Evolutionary conservation across 1,139 yeast genomes (phyloP).

Genomic region (Diutina pseudorugosa): DNA sequence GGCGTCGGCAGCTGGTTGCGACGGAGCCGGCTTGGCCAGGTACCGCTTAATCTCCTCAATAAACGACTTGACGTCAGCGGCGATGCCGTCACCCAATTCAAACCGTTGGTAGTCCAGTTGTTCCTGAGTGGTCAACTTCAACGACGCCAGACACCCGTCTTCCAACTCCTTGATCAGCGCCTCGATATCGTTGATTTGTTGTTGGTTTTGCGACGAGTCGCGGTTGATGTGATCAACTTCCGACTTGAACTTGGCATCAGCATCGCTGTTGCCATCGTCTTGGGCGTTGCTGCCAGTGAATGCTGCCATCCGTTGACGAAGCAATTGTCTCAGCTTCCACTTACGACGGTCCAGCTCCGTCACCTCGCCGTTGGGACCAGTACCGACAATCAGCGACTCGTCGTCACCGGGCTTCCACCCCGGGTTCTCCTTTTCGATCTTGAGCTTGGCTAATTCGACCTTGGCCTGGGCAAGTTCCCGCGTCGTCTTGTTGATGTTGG

Average conservation of each 20-base stretch:
- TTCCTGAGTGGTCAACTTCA: slow-evolving; percentile 31
- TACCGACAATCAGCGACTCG: slow-evolving; percentile 49
- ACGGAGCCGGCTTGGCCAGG: not conserved
- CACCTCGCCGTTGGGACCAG: slow-evolving; percentile 76
- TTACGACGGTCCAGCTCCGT: slow-evolving; percentile 74
- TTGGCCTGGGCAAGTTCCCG: slow-evolving; percentile 58
- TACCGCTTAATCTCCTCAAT: slow-evolving; percentile 33
- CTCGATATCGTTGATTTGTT: slow-evolving; percentile 61
- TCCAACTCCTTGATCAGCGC: slow-evolving; percentile 62
- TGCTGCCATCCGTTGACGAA: slow-evolving; percentile 83
- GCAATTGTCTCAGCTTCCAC: slow-evolving; percentile 63
- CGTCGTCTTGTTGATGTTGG: slow-evolving; percentile 50
- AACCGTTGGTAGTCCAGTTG: slow-evolving; percentile 58
- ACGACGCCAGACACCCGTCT: slow-evolving; percentile 39
- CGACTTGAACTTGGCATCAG: slow-evolving; percentile 43
- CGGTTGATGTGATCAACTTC: slow-evolving; percentile 41
- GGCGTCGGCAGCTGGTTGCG: slow-evolving; percentile 4
- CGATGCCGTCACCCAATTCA: slow-evolving; percentile 78
- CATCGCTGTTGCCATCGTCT: slow-evolving; percentile 30
- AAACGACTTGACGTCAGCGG: slow-evolving; percentile 48
- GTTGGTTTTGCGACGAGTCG: slow-evolving; percentile 44
- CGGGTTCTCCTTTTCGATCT: slow-evolving; percentile 53
- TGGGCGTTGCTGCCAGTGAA: slow-evolving; percentile 58
- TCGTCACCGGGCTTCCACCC: slow-evolving; percentile 34
- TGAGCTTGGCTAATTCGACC: slow-evolving; percentile 45